These are phyloP conservation scores for Vitis hybrid DNA, from an alignment of 177 flowering plant genomes.

Conservation along the genomic window DNA sequence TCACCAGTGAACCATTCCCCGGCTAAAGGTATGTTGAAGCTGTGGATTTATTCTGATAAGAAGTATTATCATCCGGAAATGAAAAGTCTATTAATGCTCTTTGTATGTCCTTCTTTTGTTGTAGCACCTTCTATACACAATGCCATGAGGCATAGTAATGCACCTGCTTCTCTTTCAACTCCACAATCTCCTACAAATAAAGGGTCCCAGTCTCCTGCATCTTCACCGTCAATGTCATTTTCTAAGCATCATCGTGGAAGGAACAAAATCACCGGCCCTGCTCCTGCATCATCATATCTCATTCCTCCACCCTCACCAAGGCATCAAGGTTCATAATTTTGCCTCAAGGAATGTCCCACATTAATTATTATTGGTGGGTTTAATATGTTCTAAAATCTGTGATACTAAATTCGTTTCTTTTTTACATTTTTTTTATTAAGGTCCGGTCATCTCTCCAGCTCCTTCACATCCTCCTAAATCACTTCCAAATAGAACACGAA, in stretches of 20 bases:
- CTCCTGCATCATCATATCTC: conserved; percentile 34
- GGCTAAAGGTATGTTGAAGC: conserved; percentile 24
- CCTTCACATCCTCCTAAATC: conserved; percentile 15
- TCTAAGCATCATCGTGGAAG: conserved; percentile 31
- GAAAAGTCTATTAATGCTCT: background rate
- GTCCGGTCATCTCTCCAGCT: conserved; percentile 25
- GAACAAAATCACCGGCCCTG: conserved; percentile 26
- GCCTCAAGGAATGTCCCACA: background rate
- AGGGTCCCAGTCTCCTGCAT: conserved; percentile 26
- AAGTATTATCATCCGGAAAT: background rate
- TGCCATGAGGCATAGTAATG: conserved; percentile 13
- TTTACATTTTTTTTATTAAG: conserved; percentile 12
- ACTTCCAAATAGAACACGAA: conserved; percentile 24
- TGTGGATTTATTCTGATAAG: background rate
- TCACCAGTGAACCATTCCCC: conserved; percentile 31
- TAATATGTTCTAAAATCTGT: background rate
- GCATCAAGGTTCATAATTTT: conserved; percentile 34
- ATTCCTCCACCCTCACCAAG: conserved; percentile 34
- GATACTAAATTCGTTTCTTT: background rate
- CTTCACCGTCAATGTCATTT: conserved; percentile 30
- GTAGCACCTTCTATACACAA: conserved; percentile 35
- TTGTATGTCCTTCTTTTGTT: conserved; percentile 21
- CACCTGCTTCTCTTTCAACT: conserved; percentile 25
- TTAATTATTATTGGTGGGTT: background rate
- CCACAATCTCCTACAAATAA: conserved; percentile 21